phyloP scores from a whole-genome alignment of 306 rosid species.

The Gleditsia sinensis region DNA sequence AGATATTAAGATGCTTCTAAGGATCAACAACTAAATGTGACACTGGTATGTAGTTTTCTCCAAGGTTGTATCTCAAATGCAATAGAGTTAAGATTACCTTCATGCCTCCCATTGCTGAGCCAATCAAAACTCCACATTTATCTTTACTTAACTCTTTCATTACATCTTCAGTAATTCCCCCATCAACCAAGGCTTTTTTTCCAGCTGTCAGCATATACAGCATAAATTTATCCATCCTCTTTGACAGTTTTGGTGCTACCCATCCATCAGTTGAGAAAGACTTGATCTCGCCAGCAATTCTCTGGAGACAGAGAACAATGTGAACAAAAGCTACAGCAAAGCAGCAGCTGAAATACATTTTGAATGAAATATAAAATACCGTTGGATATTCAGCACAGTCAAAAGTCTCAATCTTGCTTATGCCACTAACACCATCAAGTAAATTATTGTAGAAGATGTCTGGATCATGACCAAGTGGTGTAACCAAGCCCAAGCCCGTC shows the following conservation, averaged over 20 bases:
- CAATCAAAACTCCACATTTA: conserved; percentile 90
- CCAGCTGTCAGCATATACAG: conserved; percentile 88
- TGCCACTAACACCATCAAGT: conserved; percentile 91
- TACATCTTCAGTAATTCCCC: conserved; percentile 75
- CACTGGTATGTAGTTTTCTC: conserved; percentile 8
- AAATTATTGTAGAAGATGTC: conserved; percentile 81
- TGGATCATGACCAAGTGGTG: conserved; percentile 82
- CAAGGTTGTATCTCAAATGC: conserved; percentile 13
- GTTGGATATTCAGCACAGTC: conserved; percentile 86
- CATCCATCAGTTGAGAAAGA: conserved; percentile 86
- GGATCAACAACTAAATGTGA: conserved; percentile 3
- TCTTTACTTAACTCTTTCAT: conserved; percentile 62
- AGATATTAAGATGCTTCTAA: conserved; percentile 20
- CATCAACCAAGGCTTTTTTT: conserved; percentile 86
- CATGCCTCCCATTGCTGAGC: conserved; percentile 97
- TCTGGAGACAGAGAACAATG: conserved; percentile 51
- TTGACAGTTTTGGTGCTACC: conserved; percentile 84
- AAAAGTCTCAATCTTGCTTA: conserved; percentile 83
- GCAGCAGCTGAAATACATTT: conserved; percentile 8
- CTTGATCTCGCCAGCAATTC: conserved; percentile 92
- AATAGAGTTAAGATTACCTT: conserved; percentile 55
- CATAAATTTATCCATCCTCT: conserved; percentile 95
- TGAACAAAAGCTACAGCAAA: conserved; percentile 31
- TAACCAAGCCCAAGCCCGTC: conserved; percentile 89
- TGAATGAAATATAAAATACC: conserved; percentile 45